phyloP scores from a whole-genome alignment of 2,329 filamentous ascomycete species.

The Ramichloridium luteum region DNA sequence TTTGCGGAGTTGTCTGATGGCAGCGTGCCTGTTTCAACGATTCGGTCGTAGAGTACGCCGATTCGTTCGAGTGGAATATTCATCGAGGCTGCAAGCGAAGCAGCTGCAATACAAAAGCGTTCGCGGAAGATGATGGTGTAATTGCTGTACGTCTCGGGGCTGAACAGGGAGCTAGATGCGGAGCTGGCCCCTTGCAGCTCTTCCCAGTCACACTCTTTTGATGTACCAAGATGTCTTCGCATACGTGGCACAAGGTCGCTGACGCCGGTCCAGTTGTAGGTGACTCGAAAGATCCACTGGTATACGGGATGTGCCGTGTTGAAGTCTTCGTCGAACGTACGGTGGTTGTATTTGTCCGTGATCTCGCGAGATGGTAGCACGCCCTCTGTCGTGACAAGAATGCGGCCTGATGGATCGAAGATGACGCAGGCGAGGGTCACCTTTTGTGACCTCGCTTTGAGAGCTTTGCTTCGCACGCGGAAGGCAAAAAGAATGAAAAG shows the following conservation, averaged over 20 bases:
- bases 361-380: conserved; percentile 62
- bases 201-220: conserved; percentile 23
- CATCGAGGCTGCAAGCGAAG: conserved; percentile 57
- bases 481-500: conserved; percentile 27
- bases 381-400: conserved; percentile 59
- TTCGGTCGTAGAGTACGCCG: conserved; percentile 26
- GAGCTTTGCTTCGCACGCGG: conserved; percentile 24
- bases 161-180: conserved; percentile 27
- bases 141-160: conserved; percentile 49
- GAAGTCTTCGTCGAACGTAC: conserved; percentile 60
- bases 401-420: conserved; percentile 53
- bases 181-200: conserved; percentile 19
- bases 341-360: conserved; percentile 58
- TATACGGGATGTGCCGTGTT: conserved; percentile 66
- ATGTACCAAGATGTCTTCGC: conserved; percentile 52
- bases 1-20: conserved; percentile 12
- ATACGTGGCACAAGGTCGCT: conserved; percentile 58
- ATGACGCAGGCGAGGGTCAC: conserved; percentile 47
- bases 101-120: conserved; percentile 68
- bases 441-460: conserved; percentile 39
- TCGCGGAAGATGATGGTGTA: conserved; percentile 71
- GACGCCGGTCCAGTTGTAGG: conserved; percentile 62
- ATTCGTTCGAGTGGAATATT: conserved; percentile 23
- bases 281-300: conserved; percentile 76
- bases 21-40: conserved; percentile 25